Percentiles rank a stretch among this genome's conserved stretches.
phyloP scores from a whole-genome alignment of 345 rosid genomes.

The Hibiscus mutabilis region DNA sequence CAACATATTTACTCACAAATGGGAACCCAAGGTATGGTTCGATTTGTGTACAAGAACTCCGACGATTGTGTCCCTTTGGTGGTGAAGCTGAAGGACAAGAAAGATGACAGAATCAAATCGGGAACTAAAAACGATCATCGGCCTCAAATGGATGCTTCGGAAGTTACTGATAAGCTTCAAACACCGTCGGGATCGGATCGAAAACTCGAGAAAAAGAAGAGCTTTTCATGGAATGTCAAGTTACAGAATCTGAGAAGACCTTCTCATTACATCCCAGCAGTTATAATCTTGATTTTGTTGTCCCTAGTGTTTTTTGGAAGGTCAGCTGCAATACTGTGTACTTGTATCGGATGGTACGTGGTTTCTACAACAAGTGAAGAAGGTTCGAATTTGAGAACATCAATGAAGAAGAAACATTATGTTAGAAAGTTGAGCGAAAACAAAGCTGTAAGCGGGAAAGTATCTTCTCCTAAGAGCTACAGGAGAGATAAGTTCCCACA shows the following conservation, averaged over 20 bases:
- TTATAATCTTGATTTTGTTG: neutral
- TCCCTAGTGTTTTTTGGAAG: neutral
- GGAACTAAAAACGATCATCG: neutral
- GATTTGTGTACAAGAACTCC: slow-evolving; percentile 33
- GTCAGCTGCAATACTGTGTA: too few species aligned
- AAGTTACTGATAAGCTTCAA: neutral
- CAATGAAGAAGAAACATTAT: too few species aligned
- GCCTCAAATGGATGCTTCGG: neutral
- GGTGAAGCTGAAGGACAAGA: slow-evolving; percentile 32
- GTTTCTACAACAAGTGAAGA: too few species aligned
- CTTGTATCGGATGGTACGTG: too few species aligned
- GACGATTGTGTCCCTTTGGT: slow-evolving; percentile 35
- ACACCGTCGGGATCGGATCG: neutral
- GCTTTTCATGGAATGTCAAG: too few species aligned
- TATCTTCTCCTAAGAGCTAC: too few species aligned
- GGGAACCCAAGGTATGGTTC: slow-evolving; percentile 30
- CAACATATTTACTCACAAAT: slow-evolving; percentile 36
- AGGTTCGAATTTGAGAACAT: too few species aligned
- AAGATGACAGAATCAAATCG: neutral
- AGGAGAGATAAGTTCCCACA: too few species aligned
- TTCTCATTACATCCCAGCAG: neutral
- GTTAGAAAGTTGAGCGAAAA: too few species aligned
- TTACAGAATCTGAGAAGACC: neutral
- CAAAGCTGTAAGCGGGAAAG: too few species aligned
- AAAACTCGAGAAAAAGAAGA: neutral